Evolutionary conservation across 1,139 yeast genomes (phyloP).

Genomic region (Meyerozyma guilliermondii): DNA sequence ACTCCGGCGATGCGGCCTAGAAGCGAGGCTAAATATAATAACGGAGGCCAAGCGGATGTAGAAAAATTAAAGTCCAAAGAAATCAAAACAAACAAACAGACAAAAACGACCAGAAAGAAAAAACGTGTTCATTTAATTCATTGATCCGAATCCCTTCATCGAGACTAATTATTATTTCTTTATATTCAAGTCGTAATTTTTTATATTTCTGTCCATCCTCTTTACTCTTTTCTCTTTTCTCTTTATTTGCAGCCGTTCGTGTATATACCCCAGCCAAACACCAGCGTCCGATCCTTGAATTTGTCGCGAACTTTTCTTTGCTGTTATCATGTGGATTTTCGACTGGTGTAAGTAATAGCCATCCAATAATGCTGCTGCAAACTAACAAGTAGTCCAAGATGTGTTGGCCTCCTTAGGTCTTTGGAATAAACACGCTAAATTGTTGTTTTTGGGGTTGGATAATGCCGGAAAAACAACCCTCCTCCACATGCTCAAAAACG

Average conservation of each 20-base stretch:
- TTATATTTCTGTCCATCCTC: no score
- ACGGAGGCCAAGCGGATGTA: no score
- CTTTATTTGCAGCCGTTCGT: not conserved
- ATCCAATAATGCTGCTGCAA: not conserved
- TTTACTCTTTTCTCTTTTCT: not conserved
- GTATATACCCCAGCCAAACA: not conserved
- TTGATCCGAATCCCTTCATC: no score
- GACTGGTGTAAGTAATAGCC: conserved; percentile 37
- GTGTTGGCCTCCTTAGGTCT: conserved; percentile 89
- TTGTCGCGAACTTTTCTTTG: not conserved
- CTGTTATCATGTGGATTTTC: conserved; percentile 30
- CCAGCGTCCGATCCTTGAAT: not conserved
- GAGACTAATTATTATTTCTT: no score
- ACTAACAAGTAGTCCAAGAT: conserved; percentile 66
- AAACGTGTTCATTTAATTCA: no score
- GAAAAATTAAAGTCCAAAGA: no score
- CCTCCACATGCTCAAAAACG: conserved; percentile 95
- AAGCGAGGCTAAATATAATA: no score
- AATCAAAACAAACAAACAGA: no score
- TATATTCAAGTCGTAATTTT: no score
- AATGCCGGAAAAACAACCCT: conserved; percentile 98
- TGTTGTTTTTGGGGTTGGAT: conserved; percentile 91
- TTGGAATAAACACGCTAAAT: conserved; percentile 97
- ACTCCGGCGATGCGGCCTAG: no score
- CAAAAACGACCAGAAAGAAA: no score